Base-by-base conservation (phyloP, 352 stramenopile genomes). In the Hyphochytrium catenoides region DNA sequence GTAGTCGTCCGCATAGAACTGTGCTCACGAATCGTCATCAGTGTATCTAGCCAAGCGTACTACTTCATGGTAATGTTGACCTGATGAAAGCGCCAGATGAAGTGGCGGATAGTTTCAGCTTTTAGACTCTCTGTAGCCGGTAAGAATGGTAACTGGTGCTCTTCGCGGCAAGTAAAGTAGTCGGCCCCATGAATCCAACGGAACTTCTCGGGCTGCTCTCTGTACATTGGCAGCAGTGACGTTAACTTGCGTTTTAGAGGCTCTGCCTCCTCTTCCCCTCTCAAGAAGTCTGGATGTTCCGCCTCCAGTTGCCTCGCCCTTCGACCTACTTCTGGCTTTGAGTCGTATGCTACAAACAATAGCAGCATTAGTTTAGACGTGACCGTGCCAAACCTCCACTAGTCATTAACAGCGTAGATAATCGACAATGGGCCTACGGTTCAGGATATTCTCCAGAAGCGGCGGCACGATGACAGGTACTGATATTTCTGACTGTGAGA, bases 61-160 rank as follows among this genome's bases (percentile, higher is more conserved):
- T 23, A 4, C 43, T 14, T 3, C 6, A 36, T 3, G 14, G 16
- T 16, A 6, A 36, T 9, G 2, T 3, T 55, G 31, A 65, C 62
- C 47, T 75, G 55, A 29, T 75, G 57, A 34, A 79, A 83, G 34
- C 68, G 62, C 33, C 67, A 75, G 15, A 56, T 54, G 19, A 78
- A 51, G 41, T 83, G 65, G 15, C 50, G 41, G 26, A 44, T 47
- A 4, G 41, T 36, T 2, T 26, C 11, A 47, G 26, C 21, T 33
- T 18, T 26, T 46, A 43, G 4, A 8, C 4, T 1, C 39, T 74
- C 51, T 0, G 64, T 75, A 2, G 62, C 58, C 17, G 54, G 44
- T 9, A 83, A 41, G 17, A 59, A 55, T 11, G 63, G 43, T 9
- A 65, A 30, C 12, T 52, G 35, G 27, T 83, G 57, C 21, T 57